Percentiles rank a stretch among this genome's conserved stretches.
Conservation (phyloP, 345 rosid genomes). For the Aquilaria sinensis region DNA sequence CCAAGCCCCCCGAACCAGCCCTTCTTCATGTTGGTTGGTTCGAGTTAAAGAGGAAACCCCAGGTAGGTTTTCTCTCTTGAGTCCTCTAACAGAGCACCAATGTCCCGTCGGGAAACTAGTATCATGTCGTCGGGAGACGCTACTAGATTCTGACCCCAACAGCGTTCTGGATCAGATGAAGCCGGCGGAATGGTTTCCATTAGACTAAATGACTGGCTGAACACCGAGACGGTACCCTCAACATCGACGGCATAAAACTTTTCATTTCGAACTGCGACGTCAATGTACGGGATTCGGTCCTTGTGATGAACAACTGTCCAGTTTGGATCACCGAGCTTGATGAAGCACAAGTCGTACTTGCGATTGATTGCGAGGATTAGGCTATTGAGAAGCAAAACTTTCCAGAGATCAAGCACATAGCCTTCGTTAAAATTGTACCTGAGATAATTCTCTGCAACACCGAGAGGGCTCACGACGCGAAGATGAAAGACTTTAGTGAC, state of each 20-base stretch:
- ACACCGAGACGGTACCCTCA: not conserved
- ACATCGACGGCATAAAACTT: not conserved
- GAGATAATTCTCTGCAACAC: not conserved
- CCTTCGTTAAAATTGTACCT: not conserved
- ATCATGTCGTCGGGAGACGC: not conserved
- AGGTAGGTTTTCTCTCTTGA: not conserved
- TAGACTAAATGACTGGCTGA: not conserved
- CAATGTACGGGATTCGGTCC: not conserved
- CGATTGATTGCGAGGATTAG: too few relatives aligned
- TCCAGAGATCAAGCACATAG: too few relatives aligned
- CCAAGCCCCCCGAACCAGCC: not conserved
- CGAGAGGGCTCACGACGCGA: too few relatives aligned
- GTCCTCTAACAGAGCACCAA: not conserved
- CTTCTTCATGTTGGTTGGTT: conserved; percentile 3
- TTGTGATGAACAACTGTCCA: not conserved
- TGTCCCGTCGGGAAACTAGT: not conserved
- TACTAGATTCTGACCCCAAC: not conserved
- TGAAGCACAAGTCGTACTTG: too few relatives aligned
- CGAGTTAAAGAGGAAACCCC: not conserved
- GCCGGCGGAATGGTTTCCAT: not conserved
- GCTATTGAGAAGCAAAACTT: too few relatives aligned
- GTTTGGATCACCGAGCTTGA: not conserved
- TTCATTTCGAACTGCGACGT: not conserved
- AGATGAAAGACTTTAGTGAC: not conserved
- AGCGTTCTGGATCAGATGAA: not conserved